A percentile compares a stretch with the other conserved stretches of the same genome.
Conservation (phyloP, 2,329 filamentous ascomycete species). For the Penicillium freii region DNA sequence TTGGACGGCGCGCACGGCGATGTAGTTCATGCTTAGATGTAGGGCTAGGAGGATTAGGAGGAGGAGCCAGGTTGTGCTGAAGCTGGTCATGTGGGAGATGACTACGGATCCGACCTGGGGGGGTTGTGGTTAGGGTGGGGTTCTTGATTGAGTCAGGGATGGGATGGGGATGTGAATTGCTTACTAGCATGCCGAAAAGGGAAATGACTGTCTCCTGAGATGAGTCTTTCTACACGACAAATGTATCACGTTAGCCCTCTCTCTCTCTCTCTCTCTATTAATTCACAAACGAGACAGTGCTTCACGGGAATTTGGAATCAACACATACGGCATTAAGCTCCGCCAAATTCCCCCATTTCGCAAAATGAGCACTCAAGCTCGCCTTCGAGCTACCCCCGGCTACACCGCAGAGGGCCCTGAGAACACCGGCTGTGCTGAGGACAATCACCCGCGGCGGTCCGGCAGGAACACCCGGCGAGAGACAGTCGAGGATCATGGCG, state of each 20-base stretch:
- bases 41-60: conserved; percentile 70
- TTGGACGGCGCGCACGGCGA: conserved; percentile 77
- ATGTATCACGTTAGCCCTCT: conserved; percentile 7
- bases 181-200: conserved; percentile 75
- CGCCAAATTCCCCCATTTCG: conserved; percentile 78
- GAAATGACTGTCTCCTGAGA: conserved; percentile 94
- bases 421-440: conserved; percentile 59
- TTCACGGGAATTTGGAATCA: background rate
- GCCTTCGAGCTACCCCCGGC: conserved; percentile 89
- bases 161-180: conserved; percentile 17
- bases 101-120: conserved; percentile 69
- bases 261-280: background rate
- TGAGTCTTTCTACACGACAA: conserved; percentile 66
- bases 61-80: conserved; percentile 68
- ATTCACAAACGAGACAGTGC: background rate
- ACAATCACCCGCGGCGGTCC: conserved; percentile 53
- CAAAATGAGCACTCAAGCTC: conserved; percentile 88
- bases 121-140: background rate
- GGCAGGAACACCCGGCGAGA: conserved; percentile 71
- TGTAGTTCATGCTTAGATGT: conserved; percentile 82
- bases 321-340: conserved; percentile 77
- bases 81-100: conserved; percentile 70
- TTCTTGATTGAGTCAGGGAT: background rate
- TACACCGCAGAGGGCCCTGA: conserved; percentile 77
- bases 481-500: conserved; percentile 79